Evolutionary conservation across 441 rosid genomes (phyloP), one percentile per base, ranked within the genome.

Genomic region (Bocquillonia castaneifolia): DNA sequence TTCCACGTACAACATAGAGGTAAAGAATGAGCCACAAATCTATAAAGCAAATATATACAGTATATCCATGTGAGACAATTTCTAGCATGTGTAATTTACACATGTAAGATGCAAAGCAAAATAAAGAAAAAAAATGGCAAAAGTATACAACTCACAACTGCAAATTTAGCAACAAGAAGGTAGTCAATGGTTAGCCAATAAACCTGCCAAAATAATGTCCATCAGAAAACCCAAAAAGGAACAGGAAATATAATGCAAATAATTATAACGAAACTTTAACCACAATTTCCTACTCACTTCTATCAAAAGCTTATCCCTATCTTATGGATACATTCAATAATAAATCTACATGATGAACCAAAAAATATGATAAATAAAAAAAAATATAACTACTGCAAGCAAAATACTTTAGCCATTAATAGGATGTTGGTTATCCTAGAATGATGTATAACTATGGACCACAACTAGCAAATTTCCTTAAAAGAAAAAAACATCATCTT

Each of bases 121-220:
- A 34, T n/a, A 54, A 17, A 70, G 17, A 66, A 53, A 59, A 3
- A 31, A 39, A 5, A 37, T 6, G 29, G 3, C 12, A 22, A n/a
- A 48, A 67, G 25, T 42, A 59, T 47, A 67, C 67, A 53, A 82
- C 97, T 88, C 77, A 93, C 99, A 56, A 88, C 84, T 40, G 99
- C 97, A 66, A 92, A 87, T 76, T 84, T 87, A 67, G 99, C 96
- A 56, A 84, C 96, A 76, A 64, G 69, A 72, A 91, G 96, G 80
- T 93, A 93, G 82, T 91, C 92, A 77, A 91, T 77, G 64, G 85
- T 77, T 75, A 93, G 85, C 99, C 99, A 93, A 80, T 88, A 93
- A 59, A 90, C 97, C 99, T 93, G 90, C 73, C 26, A 72, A 74
- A 80, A 61, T 54, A 59, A 22, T 52, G 50, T 31, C 39, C 7